Evolutionary conservation across 768 basidiomycete species (phyloP), one percentile per base, ranked within the genome.

Genomic region (Polyporus arcularius): DNA sequence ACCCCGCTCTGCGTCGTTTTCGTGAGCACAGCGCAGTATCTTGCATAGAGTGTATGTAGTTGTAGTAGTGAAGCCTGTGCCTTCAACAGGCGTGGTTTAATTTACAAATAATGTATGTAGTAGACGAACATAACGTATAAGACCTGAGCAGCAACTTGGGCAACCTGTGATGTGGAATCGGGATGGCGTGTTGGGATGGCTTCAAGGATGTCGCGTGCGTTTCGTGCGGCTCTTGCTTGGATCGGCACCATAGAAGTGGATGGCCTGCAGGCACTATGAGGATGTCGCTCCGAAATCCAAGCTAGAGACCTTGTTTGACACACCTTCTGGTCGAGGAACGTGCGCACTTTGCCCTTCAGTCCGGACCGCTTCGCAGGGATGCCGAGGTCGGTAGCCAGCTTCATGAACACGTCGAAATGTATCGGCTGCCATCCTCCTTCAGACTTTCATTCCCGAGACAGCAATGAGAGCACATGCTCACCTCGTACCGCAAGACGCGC

Each of bases 401-500:
- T 67, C 56, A 82, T 55, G 62, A 89, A 86, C 4, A 80, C 70
- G 57, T 84, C 76, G 57, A 88, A 82, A 63, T 80, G 76, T 47
- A 89, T 75, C 15, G 88, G 87, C 87, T 89, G 65, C 12, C 41
- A 30, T 32, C 31, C 1, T 40, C 43, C 21, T 38, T 40, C 10
- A 31, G 53, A 48, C 30, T 15, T 40, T 40, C 30, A 26, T 21
- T 62, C 53, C 56, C 10, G 28, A 26, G 15, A 6, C 31, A 30
- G 14, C 4, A 3, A 6, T 11, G 39, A 21, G 28, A 18, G 32
- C 31, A 15, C 40, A 6, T 30, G 65, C 79, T 28, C 61, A 86
- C 87, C 78, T 90, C 87, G 67, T 85, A 88, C 30, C 87, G 84
- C 64, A 90, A 70, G 60, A 90, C 79, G 41, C 83, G 81, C 39